Evolutionary conservation across 1,284 basidiomycete species (phyloP).

Genomic region (Cutaneotrichosporon mucoides): DNA sequence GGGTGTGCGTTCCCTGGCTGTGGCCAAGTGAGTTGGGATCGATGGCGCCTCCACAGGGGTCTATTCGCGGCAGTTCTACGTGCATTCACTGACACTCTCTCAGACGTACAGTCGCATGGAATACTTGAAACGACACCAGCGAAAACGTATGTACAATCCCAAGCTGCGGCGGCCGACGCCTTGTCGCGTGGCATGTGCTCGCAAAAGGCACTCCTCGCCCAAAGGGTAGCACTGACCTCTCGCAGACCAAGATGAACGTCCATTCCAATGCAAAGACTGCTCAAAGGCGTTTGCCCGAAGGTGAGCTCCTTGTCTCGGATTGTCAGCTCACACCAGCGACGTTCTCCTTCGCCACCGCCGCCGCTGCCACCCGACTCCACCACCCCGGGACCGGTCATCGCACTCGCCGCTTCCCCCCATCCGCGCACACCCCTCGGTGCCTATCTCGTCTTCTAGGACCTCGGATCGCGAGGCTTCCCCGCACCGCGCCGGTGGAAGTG

Average conservation of each 20-base stretch:
- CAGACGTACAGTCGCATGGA: slow-evolving; percentile 49
- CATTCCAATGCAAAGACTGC: slow-evolving; percentile 49
- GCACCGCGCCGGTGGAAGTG: slow-evolving; percentile 8
- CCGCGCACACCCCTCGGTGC: slow-evolving; percentile 38
- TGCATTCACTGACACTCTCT: slow-evolving; percentile 4
- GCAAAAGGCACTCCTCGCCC: neutral
- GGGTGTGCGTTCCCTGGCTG: slow-evolving; percentile 43
- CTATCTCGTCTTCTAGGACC: slow-evolving; percentile 41
- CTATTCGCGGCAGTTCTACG: too few relatives aligned
- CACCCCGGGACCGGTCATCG: slow-evolving; percentile 37
- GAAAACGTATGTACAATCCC: slow-evolving; percentile 43
- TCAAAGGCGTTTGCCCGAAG: slow-evolving; percentile 49
- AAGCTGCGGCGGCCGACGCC: neutral
- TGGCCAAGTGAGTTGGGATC: slow-evolving; percentile 35
- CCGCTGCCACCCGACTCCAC: slow-evolving; percentile 48
- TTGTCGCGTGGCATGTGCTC: neutral
- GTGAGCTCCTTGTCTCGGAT: slow-evolving; percentile 20
- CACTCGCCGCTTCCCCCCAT: slow-evolving; percentile 36
- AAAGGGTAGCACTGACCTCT: slow-evolving; percentile 1
- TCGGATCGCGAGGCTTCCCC: slow-evolving; percentile 39
- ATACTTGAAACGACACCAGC: slow-evolving; percentile 49
- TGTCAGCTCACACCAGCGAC: slow-evolving; percentile 32
- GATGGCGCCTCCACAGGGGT: too few relatives aligned
- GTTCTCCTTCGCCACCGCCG: slow-evolving; percentile 50
- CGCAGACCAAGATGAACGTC: slow-evolving; percentile 48